These are phyloP conservation scores for Typha latifolia DNA, from an alignment of 176 grass and related monocot genomes.

Conservation along the genomic window DNA sequence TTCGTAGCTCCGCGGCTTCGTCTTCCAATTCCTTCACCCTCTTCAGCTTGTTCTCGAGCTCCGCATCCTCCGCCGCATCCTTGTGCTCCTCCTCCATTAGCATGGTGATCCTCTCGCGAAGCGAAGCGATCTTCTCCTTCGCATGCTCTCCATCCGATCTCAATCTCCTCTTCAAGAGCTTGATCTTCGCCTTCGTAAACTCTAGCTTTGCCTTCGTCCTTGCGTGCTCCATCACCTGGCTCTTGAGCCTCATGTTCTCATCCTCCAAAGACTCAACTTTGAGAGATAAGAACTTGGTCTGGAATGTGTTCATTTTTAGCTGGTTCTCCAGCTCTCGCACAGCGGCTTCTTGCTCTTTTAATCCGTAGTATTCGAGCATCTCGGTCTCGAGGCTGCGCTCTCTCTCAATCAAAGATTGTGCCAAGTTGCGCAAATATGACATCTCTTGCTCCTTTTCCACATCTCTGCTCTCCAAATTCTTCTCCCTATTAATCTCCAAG, in stretches of 20 bases:
- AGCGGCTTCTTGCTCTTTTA: constrained; percentile 36
- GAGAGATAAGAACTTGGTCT: constrained; percentile 38
- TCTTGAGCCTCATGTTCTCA: constrained; percentile 63
- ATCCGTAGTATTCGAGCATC: constrained; percentile 48
- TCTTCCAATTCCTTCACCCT: constrained; percentile 28
- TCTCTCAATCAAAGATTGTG: constrained; percentile 46
- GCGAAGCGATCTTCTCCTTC: constrained; percentile 13
- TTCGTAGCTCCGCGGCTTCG: constrained; percentile 42
- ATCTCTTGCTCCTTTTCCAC: constrained; percentile 31
- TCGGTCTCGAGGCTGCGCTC: constrained; percentile 50
- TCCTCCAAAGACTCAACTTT: constrained; percentile 51
- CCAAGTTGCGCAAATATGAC: constrained; percentile 30
- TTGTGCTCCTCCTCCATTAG: constrained; percentile 26
- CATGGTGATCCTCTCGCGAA: constrained; percentile 21
- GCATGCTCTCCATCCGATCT: constrained; percentile 17
- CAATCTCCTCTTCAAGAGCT: constrained; percentile 24
- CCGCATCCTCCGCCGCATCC: constrained; percentile 20
- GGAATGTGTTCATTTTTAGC: constrained; percentile 21
- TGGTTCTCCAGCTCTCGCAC: constrained; percentile 49
- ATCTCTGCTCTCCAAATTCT: constrained; percentile 1
- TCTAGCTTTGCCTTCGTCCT: constrained; percentile 37
- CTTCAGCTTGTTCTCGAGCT: constrained; percentile 19
- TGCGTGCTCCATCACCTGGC: constrained; percentile 34
- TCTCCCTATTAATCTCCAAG: background rate
- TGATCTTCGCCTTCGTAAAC: constrained; percentile 37